Evolutionary conservation across 2,329 filamentous ascomycete species (phyloP).

Genomic region (Sporothrix brunneoviolacea): DNA sequence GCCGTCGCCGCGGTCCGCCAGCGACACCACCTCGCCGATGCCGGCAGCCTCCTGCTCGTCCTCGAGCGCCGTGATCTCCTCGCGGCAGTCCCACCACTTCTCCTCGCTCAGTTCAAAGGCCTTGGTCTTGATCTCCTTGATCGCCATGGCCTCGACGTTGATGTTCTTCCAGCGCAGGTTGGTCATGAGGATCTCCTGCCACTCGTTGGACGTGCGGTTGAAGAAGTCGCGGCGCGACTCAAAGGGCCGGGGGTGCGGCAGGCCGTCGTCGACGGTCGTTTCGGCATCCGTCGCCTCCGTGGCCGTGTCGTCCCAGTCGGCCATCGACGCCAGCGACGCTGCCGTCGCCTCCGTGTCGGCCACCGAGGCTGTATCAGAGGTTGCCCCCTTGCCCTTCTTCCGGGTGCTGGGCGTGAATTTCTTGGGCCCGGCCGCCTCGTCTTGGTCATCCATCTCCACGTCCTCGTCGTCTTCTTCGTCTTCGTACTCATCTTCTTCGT

Average conservation of each 20-base stretch:
- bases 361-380: constrained; percentile 42
- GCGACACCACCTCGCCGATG: constrained; percentile 86
- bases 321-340: not conserved
- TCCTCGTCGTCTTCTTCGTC: constrained; percentile 49
- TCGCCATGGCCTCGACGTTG: constrained; percentile 58
- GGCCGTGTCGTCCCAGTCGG: constrained; percentile 37
- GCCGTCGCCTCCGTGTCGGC: constrained; percentile 32
- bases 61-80: constrained; percentile 85
- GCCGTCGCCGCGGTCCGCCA: constrained; percentile 61
- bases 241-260: constrained; percentile 74
- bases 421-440: constrained; percentile 41
- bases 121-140: constrained; percentile 89
- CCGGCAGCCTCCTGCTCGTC: constrained; percentile 94
- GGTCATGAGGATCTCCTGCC: constrained; percentile 82
- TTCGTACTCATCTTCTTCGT: constrained; percentile 56
- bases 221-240: constrained; percentile 91
- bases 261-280: constrained; percentile 60
- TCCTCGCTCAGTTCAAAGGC: constrained; percentile 89
- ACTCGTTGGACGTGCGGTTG: constrained; percentile 74
- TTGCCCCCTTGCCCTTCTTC: constrained; percentile 41
- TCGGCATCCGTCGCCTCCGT: constrained; percentile 25
- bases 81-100: constrained; percentile 98
- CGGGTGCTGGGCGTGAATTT: constrained; percentile 48
- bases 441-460: constrained; percentile 41
- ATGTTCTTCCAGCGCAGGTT: constrained; percentile 62